phyloP scores from a whole-genome alignment of 106 monocot genomes.

The Phalaenopsis equestris region DNA sequence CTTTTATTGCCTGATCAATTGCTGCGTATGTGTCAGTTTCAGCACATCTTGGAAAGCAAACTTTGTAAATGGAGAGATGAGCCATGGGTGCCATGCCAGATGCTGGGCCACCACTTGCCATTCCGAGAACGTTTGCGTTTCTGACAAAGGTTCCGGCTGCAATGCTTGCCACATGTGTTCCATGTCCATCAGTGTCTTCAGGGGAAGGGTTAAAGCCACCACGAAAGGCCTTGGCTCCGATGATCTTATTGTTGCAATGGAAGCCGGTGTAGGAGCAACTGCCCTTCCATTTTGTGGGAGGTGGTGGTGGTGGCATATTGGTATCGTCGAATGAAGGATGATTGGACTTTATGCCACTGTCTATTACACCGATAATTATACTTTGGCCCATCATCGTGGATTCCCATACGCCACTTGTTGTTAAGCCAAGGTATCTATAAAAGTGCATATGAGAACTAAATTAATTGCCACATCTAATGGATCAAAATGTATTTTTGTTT shows the following conservation, averaged over 20 bases:
- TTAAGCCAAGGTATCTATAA: neutral
- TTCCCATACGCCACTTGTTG: neutral
- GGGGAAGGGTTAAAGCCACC: neutral
- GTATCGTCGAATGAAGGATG: slow-evolving; percentile 20
- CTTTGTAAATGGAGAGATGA: slow-evolving; percentile 15
- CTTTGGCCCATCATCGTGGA: neutral
- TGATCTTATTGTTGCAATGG: slow-evolving; percentile 19
- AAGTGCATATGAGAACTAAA: neutral
- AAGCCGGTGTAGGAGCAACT: neutral
- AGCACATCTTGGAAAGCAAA: slow-evolving; percentile 8
- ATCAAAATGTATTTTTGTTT: neutral
- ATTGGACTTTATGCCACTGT: neutral
- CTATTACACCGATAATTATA: neutral
- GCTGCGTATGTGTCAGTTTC: neutral
- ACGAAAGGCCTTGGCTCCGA: neutral
- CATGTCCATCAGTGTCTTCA: slow-evolving; percentile 9
- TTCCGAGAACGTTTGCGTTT: slow-evolving; percentile 2
- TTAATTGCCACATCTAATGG: neutral
- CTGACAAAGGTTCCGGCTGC: slow-evolving; percentile 13
- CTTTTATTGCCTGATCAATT: slow-evolving; percentile 16
- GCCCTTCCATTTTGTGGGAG: slow-evolving; percentile 13
- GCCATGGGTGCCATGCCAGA: slow-evolving; percentile 16
- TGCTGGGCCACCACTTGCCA: slow-evolving; percentile 6
- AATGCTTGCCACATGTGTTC: slow-evolving; percentile 16
- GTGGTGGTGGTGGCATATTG: slow-evolving; percentile 11